These are phyloP conservation scores for Claviceps pusilla DNA, from an alignment of 2,329 filamentous ascomycete genomes.

Conservation along the genomic window DNA sequence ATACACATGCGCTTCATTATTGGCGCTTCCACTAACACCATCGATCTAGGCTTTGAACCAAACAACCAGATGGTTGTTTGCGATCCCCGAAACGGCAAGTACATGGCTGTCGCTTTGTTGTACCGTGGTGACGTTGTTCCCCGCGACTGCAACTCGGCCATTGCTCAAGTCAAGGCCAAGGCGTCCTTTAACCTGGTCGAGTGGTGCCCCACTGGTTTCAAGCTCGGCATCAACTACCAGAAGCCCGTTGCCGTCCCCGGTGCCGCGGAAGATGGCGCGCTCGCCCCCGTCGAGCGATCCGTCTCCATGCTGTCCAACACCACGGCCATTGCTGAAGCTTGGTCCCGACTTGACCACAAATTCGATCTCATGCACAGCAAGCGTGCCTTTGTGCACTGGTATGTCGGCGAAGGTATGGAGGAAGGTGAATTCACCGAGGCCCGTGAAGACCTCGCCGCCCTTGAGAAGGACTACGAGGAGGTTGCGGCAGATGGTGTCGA, in stretches of 20 bases:
- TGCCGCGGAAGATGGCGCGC: slow-evolving; percentile 38
- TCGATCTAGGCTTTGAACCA: slow-evolving; percentile 49
- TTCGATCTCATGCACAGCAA: slow-evolving; percentile 69
- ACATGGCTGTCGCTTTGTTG: slow-evolving; percentile 59
- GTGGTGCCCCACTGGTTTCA: slow-evolving; percentile 64
- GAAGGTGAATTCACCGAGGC: slow-evolving; percentile 82
- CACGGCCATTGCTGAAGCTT: slow-evolving; percentile 58
- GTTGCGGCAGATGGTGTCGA: slow-evolving; percentile 59
- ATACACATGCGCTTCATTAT: no score
- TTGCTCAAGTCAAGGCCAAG: slow-evolving; percentile 55
- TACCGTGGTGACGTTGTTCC: slow-evolving; percentile 60
- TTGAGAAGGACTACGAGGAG: slow-evolving; percentile 81
- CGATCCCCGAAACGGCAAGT: slow-evolving; percentile 59
- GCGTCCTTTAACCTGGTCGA: slow-evolving; percentile 58
- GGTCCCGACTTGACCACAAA: slow-evolving; percentile 59
- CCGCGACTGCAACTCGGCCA: slow-evolving; percentile 52
- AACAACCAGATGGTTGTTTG: slow-evolving; percentile 71
- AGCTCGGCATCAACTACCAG: slow-evolving; percentile 63
- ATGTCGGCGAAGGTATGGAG: slow-evolving; percentile 83
- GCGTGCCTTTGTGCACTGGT: slow-evolving; percentile 64
- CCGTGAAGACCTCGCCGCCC: slow-evolving; percentile 68
- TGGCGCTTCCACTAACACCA: slow-evolving; percentile 7
- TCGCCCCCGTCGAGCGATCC: slow-evolving; percentile 46
- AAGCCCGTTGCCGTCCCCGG: slow-evolving; percentile 45
- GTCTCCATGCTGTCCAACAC: slow-evolving; percentile 64